Percentiles rank a stretch among this genome's conserved stretches.
Conservation (phyloP, 768 basidiomycete species). For the Melanogaster broomeanus region DNA sequence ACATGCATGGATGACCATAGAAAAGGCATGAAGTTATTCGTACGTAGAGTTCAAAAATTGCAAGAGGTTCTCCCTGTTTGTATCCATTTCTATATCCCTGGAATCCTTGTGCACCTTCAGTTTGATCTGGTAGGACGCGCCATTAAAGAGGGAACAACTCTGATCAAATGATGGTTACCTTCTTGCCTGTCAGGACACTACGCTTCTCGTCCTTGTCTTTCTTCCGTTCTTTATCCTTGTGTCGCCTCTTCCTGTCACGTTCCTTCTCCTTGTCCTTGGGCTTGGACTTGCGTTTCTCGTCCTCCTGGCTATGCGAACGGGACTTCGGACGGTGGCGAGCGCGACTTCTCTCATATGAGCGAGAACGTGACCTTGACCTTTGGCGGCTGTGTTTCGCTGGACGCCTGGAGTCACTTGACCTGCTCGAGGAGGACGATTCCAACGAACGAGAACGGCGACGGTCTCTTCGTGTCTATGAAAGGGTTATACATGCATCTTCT, state of each 20-base stretch:
- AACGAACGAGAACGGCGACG: constrained; percentile 22
- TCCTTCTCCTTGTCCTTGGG: constrained; percentile 25
- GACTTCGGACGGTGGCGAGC: constrained; percentile 23
- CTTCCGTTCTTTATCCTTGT: constrained; percentile 35
- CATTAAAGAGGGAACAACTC: not conserved
- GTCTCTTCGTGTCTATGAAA: constrained; percentile 22
- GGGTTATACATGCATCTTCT: constrained; percentile 23
- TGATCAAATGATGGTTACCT: constrained; percentile 36
- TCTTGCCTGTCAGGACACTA: constrained; percentile 63
- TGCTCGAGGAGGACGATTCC: constrained; percentile 12
- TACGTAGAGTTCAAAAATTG: constrained; percentile 59
- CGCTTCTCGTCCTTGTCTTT: constrained; percentile 49
- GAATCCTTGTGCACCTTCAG: constrained; percentile 63
- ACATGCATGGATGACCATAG: not conserved
- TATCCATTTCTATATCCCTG: constrained; percentile 56
- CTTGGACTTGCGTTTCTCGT: constrained; percentile 24
- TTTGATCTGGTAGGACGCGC: constrained; percentile 47
- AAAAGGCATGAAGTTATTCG: constrained; percentile 9
- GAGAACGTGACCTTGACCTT: constrained; percentile 23
- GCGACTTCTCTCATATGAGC: constrained; percentile 15
- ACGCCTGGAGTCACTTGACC: constrained; percentile 8
- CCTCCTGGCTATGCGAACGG: constrained; percentile 30
- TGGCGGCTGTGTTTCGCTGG: constrained; percentile 16
- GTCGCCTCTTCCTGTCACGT: constrained; percentile 40
- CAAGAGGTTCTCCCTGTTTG: constrained; percentile 53